Percentiles rank a stretch among this genome's conserved stretches.
phyloP scores from a whole-genome alignment of 2,329 filamentous ascomycete species.

The Hypoxylon sp. region DNA sequence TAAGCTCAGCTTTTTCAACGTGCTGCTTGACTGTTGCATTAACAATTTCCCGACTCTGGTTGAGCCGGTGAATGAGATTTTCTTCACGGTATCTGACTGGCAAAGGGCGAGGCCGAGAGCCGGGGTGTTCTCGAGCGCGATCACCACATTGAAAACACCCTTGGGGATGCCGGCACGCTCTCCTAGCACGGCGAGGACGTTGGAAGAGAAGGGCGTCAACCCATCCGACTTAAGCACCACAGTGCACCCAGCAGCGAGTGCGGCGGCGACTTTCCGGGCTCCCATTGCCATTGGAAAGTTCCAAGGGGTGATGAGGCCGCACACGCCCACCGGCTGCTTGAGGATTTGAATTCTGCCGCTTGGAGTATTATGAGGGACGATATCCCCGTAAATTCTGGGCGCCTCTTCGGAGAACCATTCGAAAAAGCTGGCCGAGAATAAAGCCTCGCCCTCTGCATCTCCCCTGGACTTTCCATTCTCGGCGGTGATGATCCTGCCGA shows the following conservation, averaged over 20 bases:
- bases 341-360: constrained; percentile 70
- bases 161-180: constrained; percentile 55
- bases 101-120: constrained; percentile 75
- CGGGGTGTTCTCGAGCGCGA: constrained; percentile 73
- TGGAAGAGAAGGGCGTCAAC: constrained; percentile 55
- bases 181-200: constrained; percentile 54
- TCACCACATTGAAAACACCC: constrained; percentile 66
- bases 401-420: constrained; percentile 74
- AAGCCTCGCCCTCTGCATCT: constrained; percentile 69
- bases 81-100: constrained; percentile 74
- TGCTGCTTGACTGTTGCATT: constrained; percentile 78
- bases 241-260: constrained; percentile 58
- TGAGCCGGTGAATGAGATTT: constrained; percentile 80
- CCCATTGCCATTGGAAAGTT: constrained; percentile 74
- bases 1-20: constrained; percentile 75
- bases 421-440: constrained; percentile 69
- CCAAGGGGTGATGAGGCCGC: constrained; percentile 74
- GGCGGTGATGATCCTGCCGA: constrained; percentile 76
- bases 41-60: constrained; percentile 64
- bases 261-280: constrained; percentile 64
- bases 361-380: constrained; percentile 68
- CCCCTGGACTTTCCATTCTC: constrained; percentile 77
- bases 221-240: constrained; percentile 57
- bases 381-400: constrained; percentile 69
- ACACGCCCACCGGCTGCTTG: constrained; percentile 75